A percentile compares a stretch with the other conserved stretches of the same genome.
Conservation (phyloP, 2,329 filamentous ascomycete genomes). For the Cladosporium sp. region DNA sequence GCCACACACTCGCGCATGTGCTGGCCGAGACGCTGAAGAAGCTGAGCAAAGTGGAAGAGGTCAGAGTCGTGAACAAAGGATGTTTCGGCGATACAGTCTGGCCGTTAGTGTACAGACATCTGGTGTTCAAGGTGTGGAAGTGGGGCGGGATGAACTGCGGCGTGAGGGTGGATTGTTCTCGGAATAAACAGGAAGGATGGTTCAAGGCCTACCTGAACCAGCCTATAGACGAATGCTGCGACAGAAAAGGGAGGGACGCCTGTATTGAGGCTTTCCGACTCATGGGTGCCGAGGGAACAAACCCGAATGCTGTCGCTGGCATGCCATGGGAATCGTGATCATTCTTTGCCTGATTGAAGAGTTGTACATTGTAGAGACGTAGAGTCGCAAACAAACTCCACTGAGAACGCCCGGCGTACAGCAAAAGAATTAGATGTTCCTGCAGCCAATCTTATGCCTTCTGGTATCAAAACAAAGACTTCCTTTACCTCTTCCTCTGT, state of each 20-base stretch:
- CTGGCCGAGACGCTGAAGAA: constrained; percentile 31
- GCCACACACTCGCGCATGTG: constrained; percentile 32
- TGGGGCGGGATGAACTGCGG: constrained; percentile 30
- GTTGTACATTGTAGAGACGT: constrained; percentile 5
- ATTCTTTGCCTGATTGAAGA: not conserved
- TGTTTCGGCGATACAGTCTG: constrained; percentile 31
- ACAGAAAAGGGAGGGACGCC: constrained; percentile 19
- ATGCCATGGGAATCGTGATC: not conserved
- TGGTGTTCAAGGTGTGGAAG: constrained; percentile 30
- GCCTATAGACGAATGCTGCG: constrained; percentile 9
- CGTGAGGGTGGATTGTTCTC: constrained; percentile 21
- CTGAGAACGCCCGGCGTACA: constrained; percentile 8
- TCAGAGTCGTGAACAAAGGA: constrained; percentile 27
- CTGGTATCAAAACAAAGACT: not conserved
- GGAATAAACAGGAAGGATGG: constrained; percentile 4
- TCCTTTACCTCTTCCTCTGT: constrained; percentile 24
- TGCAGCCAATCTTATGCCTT: not conserved
- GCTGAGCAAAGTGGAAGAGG: constrained; percentile 23
- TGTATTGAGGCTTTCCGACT: constrained; percentile 25
- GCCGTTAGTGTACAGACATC: constrained; percentile 28
- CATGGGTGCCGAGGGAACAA: constrained; percentile 17
- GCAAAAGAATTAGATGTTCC: not conserved
- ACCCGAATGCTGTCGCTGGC: constrained; percentile 12
- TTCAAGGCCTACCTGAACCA: constrained; percentile 9
- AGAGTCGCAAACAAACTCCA: not conserved